Evolutionary conservation across 371 early-diverging fungal species (phyloP), one percentile per base, ranked within the genome.

Genomic region (Chytridium lagenaria): DNA sequence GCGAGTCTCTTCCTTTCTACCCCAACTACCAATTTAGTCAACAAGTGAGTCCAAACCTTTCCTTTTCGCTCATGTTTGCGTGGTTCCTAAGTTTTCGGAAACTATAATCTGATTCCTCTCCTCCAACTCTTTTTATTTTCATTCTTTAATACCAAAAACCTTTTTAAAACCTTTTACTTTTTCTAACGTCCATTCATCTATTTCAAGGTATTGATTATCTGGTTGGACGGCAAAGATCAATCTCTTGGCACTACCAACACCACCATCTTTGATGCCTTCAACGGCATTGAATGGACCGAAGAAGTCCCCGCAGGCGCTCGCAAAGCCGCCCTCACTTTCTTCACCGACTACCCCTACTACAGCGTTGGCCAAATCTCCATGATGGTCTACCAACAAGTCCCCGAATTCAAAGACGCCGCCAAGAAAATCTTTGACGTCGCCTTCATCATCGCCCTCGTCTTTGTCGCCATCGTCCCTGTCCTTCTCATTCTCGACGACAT

Each of bases 401-500:
- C 19, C 2, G 63, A 63, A 36, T 63, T 36, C 36, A 16, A 12
- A 12, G 5, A 63, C 3, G 15, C 2, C 3, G 63, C 63, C 36
- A 7, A 28, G 19, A 63, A 5, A 16, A 12, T 37, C 23, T 3
- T 36, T 23, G 36, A 63, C 63, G 36, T 63, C 34, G 3, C 36
- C 63, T 63, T 63, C 36, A 7, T 28, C 34, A 36, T 36, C 30
- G 63, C 34, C 23, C 34, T 63, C 36, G 7, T 7, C 31, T 19
- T 37, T 37, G 37, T 63, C 63, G 34, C 36, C 36, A 16, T 63
- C 34, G 26, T 7, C 63, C 63, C 63, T 3, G 15, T 63, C 34
- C 26, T 30, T 12, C 63, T 63, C 63, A 19, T 63, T 36, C 31
- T 63, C 63, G 63, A 63, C 7, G 63, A 63, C 37, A n/a, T n/a